Conservation (phyloP, 2,329 filamentous ascomycete species). For the Volutella citrinella region DNA sequence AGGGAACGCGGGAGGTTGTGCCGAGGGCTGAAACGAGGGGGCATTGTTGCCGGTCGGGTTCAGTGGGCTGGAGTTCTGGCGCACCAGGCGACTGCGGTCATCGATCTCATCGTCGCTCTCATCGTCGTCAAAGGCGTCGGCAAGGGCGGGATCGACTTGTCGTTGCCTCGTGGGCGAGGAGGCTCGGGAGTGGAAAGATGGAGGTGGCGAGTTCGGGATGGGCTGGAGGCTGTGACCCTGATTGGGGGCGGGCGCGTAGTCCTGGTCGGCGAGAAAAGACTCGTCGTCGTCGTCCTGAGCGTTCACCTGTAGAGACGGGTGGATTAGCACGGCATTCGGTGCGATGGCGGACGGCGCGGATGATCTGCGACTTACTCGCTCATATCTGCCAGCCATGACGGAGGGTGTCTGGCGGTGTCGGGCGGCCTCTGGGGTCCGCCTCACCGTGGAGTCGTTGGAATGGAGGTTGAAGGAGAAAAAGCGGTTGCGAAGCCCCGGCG, state of each 20-base stretch:
- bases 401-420: conserved; percentile 13
- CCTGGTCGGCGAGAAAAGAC: too few relatives aligned
- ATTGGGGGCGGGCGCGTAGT: conserved; percentile 29
- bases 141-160: conserved; percentile 73
- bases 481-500: too few relatives aligned
- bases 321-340: conserved; percentile 3
- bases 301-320: conserved; percentile 45
- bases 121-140: conserved; percentile 87
- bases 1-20: conserved; percentile 11
- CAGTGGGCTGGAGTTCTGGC: conserved; percentile 49
- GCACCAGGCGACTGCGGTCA: conserved; percentile 83
- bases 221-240: conserved; percentile 33
- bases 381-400: conserved; percentile 55
- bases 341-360: too few relatives aligned
- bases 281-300: conserved; percentile 55
- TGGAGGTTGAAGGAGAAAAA: conserved; percentile 1
- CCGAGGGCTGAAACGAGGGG: conserved; percentile 14
- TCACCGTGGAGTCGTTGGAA: too few relatives aligned
- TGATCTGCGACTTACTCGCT: conserved; percentile 45
- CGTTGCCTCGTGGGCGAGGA: conserved; percentile 51
- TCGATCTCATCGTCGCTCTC: conserved; percentile 71
- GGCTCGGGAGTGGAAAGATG: conserved; percentile 84
- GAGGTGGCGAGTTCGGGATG: conserved; percentile 62
- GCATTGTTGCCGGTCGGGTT: conserved; percentile 16
- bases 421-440: not conserved